These are phyloP conservation scores for Trametes sp. DNA, from an alignment of 1,284 basidiomycete species.

Conservation along the genomic window DNA sequence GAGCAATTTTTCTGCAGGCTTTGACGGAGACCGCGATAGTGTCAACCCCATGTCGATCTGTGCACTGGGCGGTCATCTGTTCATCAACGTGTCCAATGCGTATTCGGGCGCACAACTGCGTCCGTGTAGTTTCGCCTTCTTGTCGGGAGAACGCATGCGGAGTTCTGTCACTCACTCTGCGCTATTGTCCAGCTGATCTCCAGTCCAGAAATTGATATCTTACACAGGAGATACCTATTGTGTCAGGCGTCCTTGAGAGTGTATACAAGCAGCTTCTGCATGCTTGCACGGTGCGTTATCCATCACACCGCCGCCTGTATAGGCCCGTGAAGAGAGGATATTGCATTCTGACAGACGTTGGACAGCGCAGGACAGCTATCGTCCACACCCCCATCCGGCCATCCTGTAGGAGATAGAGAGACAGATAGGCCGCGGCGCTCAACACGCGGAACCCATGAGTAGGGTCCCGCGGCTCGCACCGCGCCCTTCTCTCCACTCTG, in stretches of 20 bases:
- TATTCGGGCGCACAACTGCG: not conserved
- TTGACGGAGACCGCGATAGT: not conserved
- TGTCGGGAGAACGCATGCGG: not conserved
- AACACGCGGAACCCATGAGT: constrained; percentile 8
- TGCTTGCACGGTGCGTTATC: not conserved
- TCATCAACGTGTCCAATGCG: not conserved
- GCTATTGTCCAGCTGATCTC: not conserved
- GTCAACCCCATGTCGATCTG: not conserved
- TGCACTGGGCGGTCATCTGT: no score
- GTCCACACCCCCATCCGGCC: no score
- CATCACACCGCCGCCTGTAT: not conserved
- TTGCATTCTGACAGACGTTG: not conserved
- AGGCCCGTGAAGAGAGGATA: not conserved
- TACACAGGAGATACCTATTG: no score
- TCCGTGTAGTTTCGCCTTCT: constrained; percentile 2
- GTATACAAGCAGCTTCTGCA: not conserved
- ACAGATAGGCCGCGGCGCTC: not conserved
- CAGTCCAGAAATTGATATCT: no score
- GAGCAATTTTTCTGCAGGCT: no score
- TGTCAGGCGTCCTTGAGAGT: not conserved
- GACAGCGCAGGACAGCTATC: not conserved
- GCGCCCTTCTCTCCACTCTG: not conserved
- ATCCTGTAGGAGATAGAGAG: no score
- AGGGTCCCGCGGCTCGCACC: not conserved
- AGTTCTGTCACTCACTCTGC: not conserved